Conservation (phyloP, 2,329 filamentous ascomycete genomes). For the Shiraia bambusicola region DNA sequence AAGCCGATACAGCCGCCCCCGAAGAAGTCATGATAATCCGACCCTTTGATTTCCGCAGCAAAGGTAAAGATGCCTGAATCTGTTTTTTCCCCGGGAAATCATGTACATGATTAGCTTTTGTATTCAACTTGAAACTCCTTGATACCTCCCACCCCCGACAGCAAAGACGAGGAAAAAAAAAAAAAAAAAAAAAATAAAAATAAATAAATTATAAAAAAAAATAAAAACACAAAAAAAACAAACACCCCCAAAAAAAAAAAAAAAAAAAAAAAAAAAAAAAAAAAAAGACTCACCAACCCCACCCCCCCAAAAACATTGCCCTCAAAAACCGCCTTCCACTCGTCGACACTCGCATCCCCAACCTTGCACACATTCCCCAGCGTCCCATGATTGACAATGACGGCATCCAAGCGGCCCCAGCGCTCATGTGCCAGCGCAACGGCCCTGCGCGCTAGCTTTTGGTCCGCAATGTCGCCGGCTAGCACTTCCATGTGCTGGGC, state of each 20-base stretch:
- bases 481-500: slow-evolving; percentile 57
- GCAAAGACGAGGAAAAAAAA: no score
- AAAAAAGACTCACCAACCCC: slow-evolving; percentile 63
- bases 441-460: slow-evolving; percentile 58
- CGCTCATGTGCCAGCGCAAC: slow-evolving; percentile 64
- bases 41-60: slow-evolving; percentile 68
- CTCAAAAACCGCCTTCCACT: slow-evolving; percentile 76
- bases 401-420: slow-evolving; percentile 74
- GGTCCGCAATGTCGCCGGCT: slow-evolving; percentile 59
- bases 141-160: no score
- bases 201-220: not conserved
- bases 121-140: no score
- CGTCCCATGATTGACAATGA: slow-evolving; percentile 86
- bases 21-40: slow-evolving; percentile 78
- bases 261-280: slow-evolving; percentile 21
- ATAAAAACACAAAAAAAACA: slow-evolving; percentile 11
- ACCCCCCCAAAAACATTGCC: slow-evolving; percentile 85
- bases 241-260: not conserved
- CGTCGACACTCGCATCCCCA: slow-evolving; percentile 65
- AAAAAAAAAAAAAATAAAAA: no score
- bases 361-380: slow-evolving; percentile 75
- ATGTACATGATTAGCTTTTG: no score
- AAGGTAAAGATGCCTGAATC: slow-evolving; percentile 70
- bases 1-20: slow-evolving; percentile 68
- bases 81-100: no score